Evolutionary conservation across 805 yeast genomes (phyloP), one percentile per base, ranked within the genome.

Genomic region (Clavispora asparagi): DNA sequence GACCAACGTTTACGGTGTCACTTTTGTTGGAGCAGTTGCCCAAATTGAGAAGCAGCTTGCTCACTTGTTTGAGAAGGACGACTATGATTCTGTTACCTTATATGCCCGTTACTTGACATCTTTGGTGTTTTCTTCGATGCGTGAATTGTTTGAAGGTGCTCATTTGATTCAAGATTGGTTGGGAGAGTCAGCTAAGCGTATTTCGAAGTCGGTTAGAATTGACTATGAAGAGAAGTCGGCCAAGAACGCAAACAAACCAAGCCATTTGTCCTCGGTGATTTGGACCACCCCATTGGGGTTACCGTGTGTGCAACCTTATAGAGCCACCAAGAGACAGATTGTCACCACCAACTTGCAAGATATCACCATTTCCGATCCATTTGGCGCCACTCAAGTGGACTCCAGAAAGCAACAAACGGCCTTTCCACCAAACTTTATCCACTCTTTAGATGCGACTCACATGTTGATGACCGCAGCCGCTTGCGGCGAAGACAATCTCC

Each of bases 1-100:
- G 99, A 92, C 99, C 0, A 91, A 90, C 59, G 99, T 92, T 32
- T 92, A 92, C 62, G 99, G 99, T 58, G 99, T 92, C 11, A 92
- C 99, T 0, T 89, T 79, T 61, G 78, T 88, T 51, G 99, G 99
- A 14, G 99, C 98, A 0, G 80, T 88, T 14, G 84, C 83, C 4
- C 99, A 92, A 67, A 89, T 92, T 58, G 79, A 81, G 47, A 86
- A 83, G 58, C 91, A 91, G 60, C 68, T 92, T 46, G 78, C 77
- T 28, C 83, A 80, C 41, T 64, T 79, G 43, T 80, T 78, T 47
- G 79, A 72, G 23, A 70, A 78, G 45, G 73, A 71, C 40, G 63
- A 61, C 41, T 74, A 77, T 54, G 43, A 39, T 6, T 14, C 33
- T 19, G 43, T 44, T 23, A 47, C 38, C 25, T 39, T 25, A n/a